Evolutionary conservation across 75 land plant species (phyloP).

Genomic region (Sequoia sempervirens): DNA sequence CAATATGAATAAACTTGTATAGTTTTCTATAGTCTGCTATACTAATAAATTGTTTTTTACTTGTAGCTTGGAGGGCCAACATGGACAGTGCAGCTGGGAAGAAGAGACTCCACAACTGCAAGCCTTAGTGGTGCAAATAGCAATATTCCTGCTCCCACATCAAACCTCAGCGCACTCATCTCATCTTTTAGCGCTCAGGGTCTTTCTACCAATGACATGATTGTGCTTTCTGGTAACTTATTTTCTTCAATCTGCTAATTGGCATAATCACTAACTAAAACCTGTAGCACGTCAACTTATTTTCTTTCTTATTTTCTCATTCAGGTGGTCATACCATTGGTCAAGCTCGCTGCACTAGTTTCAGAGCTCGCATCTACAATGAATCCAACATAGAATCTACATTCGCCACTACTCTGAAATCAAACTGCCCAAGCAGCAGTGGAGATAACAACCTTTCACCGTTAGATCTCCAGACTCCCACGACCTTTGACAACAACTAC

Average conservation of each 20-base stretch:
- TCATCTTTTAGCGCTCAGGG: constrained; percentile 6
- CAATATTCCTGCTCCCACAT: neutral
- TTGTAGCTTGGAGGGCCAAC: neutral
- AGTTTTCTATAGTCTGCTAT: too few relatives aligned
- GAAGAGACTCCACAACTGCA: neutral
- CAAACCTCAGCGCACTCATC: neutral
- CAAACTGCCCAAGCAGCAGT: constrained; percentile 29
- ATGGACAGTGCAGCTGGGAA: neutral
- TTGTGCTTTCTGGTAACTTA: constrained; percentile 21
- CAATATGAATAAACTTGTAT: too few relatives aligned
- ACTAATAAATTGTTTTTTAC: neutral
- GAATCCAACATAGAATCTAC: constrained; percentile 33
- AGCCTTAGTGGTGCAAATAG: neutral
- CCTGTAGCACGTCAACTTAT: too few relatives aligned
- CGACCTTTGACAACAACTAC: constrained; percentile 41
- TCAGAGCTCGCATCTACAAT: constrained; percentile 35
- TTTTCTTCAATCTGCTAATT: too few relatives aligned
- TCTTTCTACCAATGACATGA: constrained; percentile 19
- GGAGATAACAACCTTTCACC: constrained; percentile 16
- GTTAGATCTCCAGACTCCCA: constrained; percentile 34
- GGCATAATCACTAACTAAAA: too few relatives aligned
- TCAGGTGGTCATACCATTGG: constrained; percentile 64
- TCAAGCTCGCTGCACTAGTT: constrained; percentile 26
- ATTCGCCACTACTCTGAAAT: constrained; percentile 17
- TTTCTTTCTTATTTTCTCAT: too few relatives aligned